These are phyloP conservation scores for Syncephalastrum racemosum DNA, from an alignment of 371 early-diverging fungal species.

Conservation along the genomic window DNA sequence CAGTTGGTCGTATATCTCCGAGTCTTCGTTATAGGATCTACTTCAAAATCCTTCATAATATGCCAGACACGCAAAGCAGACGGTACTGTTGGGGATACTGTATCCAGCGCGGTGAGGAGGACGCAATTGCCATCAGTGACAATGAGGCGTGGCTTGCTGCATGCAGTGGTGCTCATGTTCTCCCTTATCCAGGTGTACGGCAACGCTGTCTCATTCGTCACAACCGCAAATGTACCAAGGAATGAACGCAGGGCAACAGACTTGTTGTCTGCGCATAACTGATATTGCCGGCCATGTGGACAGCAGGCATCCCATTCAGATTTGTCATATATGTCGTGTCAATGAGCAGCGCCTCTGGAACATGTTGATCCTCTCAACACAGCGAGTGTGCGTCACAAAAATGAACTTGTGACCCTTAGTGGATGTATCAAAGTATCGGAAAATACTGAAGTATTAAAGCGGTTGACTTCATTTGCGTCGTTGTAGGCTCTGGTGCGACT, in stretches of 20 bases:
- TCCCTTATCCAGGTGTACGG: constrained; percentile 6
- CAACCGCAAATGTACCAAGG: constrained; percentile 1
- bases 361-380: neutral
- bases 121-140: no score
- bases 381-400: neutral
- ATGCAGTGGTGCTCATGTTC: neutral
- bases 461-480: neutral
- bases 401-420: neutral
- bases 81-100: neutral
- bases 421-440: neutral
- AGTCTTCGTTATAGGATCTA: constrained; percentile 3
- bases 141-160: no score
- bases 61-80: constrained; percentile 4
- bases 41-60: no score
- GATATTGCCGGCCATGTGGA: constrained; percentile 5
- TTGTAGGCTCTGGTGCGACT: neutral
- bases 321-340: constrained; percentile 7
- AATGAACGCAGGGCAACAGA: neutral
- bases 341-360: constrained; percentile 5
- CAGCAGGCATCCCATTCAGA: neutral
- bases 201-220: neutral
- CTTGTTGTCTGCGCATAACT: neutral
- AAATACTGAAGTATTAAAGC: no score
- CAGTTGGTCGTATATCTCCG: neutral
- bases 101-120: neutral